phyloP scores from a whole-genome alignment of 176 grass and related monocot genomes.

The Sorghum bicolor region Sorghum_bicolor_NCBIv3 NC_012876.2:6580001-6580500 shows the following conservation, averaged over 20 bases:
- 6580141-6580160: slow-evolving; percentile 81
- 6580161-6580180: slow-evolving; percentile 76
- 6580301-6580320: neutral
- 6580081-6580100: neutral
- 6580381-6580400: slow-evolving; percentile 25
- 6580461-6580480: slow-evolving; percentile 47
- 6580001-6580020: neutral
- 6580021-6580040: neutral
- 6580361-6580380: neutral
- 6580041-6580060: neutral
- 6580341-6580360: slow-evolving; percentile 37
- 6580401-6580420: neutral
- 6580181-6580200: slow-evolving; percentile 77
- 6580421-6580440: slow-evolving; percentile 17
- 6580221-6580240: slow-evolving; percentile 57
- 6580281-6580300: neutral
- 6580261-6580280: neutral
- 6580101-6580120: neutral
- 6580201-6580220: slow-evolving; percentile 78
- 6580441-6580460: slow-evolving; percentile 52
- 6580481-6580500: slow-evolving; percentile 51
- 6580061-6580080: neutral
- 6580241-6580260: neutral
- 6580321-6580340: slow-evolving; percentile 32
- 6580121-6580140: slow-evolving; percentile 46